Evolutionary conservation across 2,329 filamentous ascomycete genomes (phyloP).

Genomic region (Domatiomyces globalis): DNA sequence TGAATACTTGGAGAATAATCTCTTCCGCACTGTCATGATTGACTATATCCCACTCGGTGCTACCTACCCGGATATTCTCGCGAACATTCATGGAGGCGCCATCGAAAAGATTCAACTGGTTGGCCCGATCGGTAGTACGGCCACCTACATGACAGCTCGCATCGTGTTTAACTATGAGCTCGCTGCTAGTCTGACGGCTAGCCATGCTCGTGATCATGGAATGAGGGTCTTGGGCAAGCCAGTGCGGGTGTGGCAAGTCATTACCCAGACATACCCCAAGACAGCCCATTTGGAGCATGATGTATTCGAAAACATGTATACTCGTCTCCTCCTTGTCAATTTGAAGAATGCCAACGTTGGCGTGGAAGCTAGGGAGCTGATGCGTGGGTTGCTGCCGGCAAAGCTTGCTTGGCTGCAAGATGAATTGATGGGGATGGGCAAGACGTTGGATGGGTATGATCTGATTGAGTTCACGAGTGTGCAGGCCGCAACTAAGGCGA

Average conservation of each 20-base stretch:
- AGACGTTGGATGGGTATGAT: constrained; percentile 8
- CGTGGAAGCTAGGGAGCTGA: constrained; percentile 3
- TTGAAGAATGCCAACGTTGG: background rate
- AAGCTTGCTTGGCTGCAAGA: constrained; percentile 5
- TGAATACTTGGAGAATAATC: constrained; percentile 9
- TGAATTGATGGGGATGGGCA: constrained; percentile 10
- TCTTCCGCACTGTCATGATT: constrained; percentile 18
- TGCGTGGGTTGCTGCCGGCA: constrained; percentile 3
- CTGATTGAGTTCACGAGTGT: constrained; percentile 16
- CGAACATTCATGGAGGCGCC: constrained; percentile 10
- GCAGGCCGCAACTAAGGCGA: constrained; percentile 11
- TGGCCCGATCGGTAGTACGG: constrained; percentile 10
- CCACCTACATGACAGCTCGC: constrained; percentile 14
- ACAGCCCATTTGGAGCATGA: constrained; percentile 9
- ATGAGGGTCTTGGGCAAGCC: constrained; percentile 10
- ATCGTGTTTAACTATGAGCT: constrained; percentile 13
- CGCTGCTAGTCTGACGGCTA: constrained; percentile 10
- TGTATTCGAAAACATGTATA: constrained; percentile 7
- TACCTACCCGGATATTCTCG: constrained; percentile 10
- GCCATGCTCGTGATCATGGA: constrained; percentile 7
- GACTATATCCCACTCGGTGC: constrained; percentile 14
- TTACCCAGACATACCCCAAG: constrained; percentile 16
- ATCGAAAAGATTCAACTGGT: constrained; percentile 15
- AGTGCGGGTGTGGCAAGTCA: constrained; percentile 14
- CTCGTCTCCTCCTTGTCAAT: constrained; percentile 14